Evolutionary conservation across 768 basidiomycete species (phyloP).

Genomic region (Dictyophora rubrovolvata): DNA sequence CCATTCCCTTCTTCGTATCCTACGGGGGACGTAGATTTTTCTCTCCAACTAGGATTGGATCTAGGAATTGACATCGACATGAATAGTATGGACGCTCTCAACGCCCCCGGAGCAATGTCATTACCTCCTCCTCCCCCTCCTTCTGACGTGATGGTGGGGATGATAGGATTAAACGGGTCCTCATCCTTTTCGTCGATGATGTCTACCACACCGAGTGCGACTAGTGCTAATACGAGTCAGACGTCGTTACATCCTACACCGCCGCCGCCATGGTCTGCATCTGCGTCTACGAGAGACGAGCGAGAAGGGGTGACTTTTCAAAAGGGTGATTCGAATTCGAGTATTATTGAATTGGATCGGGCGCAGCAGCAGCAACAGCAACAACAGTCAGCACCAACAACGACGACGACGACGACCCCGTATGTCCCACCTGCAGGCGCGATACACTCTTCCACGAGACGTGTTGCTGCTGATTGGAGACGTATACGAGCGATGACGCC

Average conservation of each 20-base stretch:
- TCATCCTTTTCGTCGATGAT: not conserved
- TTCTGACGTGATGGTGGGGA: not conserved
- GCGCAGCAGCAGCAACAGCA: not conserved
- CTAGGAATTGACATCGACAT: not conserved
- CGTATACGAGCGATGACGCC: not conserved
- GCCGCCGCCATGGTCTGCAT: not conserved
- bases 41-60: not conserved
- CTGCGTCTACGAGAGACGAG: no score
- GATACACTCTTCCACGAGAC: constrained; percentile 35
- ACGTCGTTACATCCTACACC: not conserved
- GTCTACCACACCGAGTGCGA: not conserved
- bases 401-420: constrained; percentile 15
- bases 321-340: not conserved
- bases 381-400: not conserved
- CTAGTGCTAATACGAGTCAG: not conserved
- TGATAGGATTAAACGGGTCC: not conserved
- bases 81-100: not conserved
- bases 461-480: constrained; percentile 46
- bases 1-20: not conserved
- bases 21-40: not conserved
- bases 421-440: constrained; percentile 53
- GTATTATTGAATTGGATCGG: no score
- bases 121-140: no score
- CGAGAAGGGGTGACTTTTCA: no score
- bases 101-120: not conserved